A percentile compares a stretch with the other conserved stretches of the same genome.
These are phyloP conservation scores for Cyclocybe aegerita DNA, from an alignment of 768 basidiomycete species.

Conservation along the genomic window DNA sequence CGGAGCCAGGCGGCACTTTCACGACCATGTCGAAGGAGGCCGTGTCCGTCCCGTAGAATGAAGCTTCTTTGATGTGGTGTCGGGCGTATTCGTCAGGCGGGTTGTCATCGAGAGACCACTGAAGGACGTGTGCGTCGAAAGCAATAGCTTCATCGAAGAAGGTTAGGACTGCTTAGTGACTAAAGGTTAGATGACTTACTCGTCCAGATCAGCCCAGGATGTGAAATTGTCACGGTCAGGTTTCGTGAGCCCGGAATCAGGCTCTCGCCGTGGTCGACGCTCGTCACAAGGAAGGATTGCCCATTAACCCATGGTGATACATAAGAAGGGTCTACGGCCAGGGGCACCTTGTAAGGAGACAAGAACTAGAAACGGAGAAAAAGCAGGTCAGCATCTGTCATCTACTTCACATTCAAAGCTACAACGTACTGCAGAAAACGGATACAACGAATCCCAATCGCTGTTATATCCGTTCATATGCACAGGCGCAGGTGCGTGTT, in stretches of 20 bases:
- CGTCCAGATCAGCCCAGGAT: constrained; percentile 88
- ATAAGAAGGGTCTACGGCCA: constrained; percentile 51
- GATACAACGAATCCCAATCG: constrained; percentile 88
- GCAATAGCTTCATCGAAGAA: constrained; percentile 59
- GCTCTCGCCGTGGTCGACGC: constrained; percentile 57
- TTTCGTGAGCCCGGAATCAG: constrained; percentile 60
- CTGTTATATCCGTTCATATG: constrained; percentile 74
- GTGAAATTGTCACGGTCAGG: constrained; percentile 66
- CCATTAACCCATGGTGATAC: constrained; percentile 45
- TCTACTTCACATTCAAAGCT: background rate
- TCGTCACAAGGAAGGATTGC: constrained; percentile 50
- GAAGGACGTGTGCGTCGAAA: constrained; percentile 86
- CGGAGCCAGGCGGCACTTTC: constrained; percentile 40
- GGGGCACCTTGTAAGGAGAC: constrained; percentile 75
- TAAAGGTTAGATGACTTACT: constrained; percentile 35
- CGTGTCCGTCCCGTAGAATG: constrained; percentile 74
- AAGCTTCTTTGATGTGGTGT: constrained; percentile 91
- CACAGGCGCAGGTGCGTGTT: constrained; percentile 40
- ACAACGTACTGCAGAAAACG: constrained; percentile 66
- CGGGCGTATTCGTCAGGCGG: constrained; percentile 75
- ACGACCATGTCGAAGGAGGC: constrained; percentile 77
- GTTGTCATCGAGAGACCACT: constrained; percentile 79
- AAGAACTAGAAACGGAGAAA: constrained; percentile 58
- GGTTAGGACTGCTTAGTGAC: background rate
- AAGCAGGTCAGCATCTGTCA: background rate